Percentiles rank a stretch among this genome's conserved stretches.
phyloP scores from a whole-genome alignment of 2,329 filamentous ascomycete genomes.

The Rhexocercosporidium sp. region DNA sequence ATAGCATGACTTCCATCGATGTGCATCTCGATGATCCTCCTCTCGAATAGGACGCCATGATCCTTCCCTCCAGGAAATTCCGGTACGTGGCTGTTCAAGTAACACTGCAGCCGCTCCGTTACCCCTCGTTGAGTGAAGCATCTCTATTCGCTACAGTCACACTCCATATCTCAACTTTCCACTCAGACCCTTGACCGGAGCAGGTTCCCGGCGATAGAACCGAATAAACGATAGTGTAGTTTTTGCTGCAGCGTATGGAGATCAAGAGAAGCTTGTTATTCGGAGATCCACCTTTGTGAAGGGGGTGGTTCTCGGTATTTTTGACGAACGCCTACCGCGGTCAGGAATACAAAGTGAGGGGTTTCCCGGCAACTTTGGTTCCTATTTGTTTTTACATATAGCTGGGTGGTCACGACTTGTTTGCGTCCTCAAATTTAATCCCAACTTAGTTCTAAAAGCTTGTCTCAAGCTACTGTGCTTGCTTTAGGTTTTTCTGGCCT shows the following conservation, averaged over 20 bases:
- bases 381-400: not conserved
- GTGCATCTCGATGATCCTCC: too few relatives aligned
- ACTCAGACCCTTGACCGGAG: not conserved
- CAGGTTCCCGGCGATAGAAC: constrained; percentile 4
- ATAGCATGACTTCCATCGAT: not conserved
- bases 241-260: not conserved
- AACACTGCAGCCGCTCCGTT: not conserved
- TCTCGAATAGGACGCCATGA: not conserved
- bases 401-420: not conserved
- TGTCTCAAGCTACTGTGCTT: not conserved
- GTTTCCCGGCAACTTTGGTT: not conserved
- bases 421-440: not conserved
- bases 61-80: not conserved
- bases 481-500: not conserved
- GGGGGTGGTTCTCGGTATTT: not conserved
- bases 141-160: not conserved
- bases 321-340: not conserved
- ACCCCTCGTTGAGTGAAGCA: not conserved
- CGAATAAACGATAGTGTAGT: constrained; percentile 5
- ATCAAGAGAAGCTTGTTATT: not conserved
- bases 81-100: not conserved
- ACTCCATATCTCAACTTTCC: not conserved
- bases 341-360: not conserved
- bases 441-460: not conserved
- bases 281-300: not conserved